phyloP scores from a whole-genome alignment of 2,329 filamentous ascomycete genomes.

The Talaromyces sp. region DNA sequence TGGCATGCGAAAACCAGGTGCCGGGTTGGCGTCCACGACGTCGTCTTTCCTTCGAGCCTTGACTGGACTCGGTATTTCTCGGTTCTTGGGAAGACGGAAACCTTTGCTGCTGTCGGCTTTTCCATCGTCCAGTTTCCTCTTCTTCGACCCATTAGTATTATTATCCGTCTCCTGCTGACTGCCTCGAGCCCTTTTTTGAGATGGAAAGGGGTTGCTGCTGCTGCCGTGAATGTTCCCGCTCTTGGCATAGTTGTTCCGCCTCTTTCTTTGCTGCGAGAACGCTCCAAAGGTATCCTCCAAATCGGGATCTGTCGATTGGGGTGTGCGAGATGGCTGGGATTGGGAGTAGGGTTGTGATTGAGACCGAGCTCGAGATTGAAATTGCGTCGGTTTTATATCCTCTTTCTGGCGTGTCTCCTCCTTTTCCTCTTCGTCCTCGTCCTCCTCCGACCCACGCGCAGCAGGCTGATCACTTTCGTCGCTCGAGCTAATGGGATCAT shows the following conservation, averaged over 20 bases:
- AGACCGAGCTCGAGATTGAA: not conserved
- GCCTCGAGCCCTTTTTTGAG: not conserved
- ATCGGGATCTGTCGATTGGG: not conserved
- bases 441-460: not conserved
- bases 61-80: not conserved
- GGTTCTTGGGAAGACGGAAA: not conserved
- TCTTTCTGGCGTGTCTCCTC: not conserved
- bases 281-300: not conserved
- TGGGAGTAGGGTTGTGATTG: not conserved
- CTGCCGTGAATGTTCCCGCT: not conserved
- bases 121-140: not conserved
- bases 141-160: not conserved
- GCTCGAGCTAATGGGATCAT: slow-evolving; percentile 31
- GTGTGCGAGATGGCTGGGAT: not conserved
- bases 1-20: slow-evolving; percentile 5
- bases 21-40: too few species aligned
- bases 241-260: not conserved
- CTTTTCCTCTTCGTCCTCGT: not conserved
- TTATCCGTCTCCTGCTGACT: not conserved
- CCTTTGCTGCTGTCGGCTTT: not conserved
- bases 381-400: not conserved
- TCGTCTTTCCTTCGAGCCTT: not conserved
- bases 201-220: not conserved
- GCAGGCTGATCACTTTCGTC: slow-evolving; percentile 20
- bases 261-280: not conserved